These are phyloP conservation scores for Xanthoconium purpureum DNA, from an alignment of 768 basidiomycete species.

Conservation along the genomic window DNA sequence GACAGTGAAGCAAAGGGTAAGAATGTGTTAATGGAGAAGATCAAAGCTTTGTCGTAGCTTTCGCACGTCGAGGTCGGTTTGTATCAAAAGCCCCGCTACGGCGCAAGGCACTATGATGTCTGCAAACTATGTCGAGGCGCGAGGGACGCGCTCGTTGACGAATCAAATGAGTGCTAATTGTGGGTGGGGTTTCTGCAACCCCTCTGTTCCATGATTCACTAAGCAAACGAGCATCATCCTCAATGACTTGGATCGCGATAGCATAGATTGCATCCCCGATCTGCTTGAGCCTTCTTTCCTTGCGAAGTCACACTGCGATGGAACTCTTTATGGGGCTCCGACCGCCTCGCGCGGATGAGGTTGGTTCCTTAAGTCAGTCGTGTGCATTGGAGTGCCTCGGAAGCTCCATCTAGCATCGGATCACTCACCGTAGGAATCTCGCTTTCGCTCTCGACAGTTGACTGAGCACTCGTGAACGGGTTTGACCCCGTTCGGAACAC, in stretches of 20 bases:
- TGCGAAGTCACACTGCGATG: background rate
- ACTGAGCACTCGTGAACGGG: no score
- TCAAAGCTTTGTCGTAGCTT: constrained; percentile 33
- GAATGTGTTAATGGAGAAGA: constrained; percentile 62
- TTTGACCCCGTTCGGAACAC: background rate
- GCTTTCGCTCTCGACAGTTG: no score
- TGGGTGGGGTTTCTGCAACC: background rate
- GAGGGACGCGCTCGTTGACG: no score
- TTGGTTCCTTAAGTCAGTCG: background rate
- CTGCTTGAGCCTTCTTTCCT: background rate
- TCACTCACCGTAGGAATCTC: no score
- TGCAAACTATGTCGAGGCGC: background rate
- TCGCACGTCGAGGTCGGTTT: background rate
- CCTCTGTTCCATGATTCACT: background rate
- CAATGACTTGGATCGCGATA: no score
- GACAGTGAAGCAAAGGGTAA: constrained; percentile 65
- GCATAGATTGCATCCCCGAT: background rate
- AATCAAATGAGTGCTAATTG: background rate
- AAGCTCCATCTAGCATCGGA: no score
- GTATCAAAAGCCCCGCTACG: constrained; percentile 8
- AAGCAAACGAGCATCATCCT: background rate
- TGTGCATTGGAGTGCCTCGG: background rate
- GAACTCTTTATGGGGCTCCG: background rate
- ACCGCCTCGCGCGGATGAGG: background rate
- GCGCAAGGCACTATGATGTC: background rate